Percentiles rank a stretch among this genome's conserved stretches.
These are phyloP conservation scores for Gymnopilus dilepis DNA, from an alignment of 768 basidiomycete species.

Conservation along the genomic window DNA sequence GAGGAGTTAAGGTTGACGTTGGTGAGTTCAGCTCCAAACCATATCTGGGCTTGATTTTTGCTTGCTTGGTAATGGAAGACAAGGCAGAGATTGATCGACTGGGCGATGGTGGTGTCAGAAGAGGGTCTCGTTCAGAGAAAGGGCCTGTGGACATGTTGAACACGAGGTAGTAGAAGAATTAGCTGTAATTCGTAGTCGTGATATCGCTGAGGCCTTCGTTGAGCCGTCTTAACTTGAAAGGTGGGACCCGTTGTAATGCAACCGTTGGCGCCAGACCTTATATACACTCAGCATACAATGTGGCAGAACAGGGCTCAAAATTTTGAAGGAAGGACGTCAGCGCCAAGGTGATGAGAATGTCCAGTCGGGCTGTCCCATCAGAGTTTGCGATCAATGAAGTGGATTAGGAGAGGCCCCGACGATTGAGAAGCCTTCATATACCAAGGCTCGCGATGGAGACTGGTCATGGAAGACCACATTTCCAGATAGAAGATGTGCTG, in stretches of 20 bases:
- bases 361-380: not conserved
- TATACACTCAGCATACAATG: not conserved
- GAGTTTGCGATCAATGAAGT: conserved; percentile 8
- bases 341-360: conserved; percentile 10
- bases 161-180: not conserved
- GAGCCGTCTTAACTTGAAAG: not conserved
- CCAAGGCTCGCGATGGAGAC: not conserved
- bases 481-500: not conserved
- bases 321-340: not conserved
- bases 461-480: not conserved
- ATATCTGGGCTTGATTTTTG: conserved; percentile 15
- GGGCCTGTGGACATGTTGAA: conserved; percentile 14
- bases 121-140: conserved; percentile 23
- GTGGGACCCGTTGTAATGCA: not conserved
- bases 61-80: not conserved
- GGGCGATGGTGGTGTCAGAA: conserved; percentile 16
- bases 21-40: conserved; percentile 22
- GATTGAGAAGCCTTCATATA: conserved; percentile 2
- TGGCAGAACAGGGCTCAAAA: not conserved
- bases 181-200: not conserved
- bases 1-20: conserved; percentile 18
- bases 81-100: conserved; percentile 6
- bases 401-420: conserved; percentile 6
- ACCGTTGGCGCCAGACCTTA: not conserved
- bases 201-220: not conserved